Percentiles rank a stretch among this genome's conserved stretches.
These are phyloP conservation scores for Plasmodium falciparum DNA, from an alignment of 169 alveolate genomes.

Conservation along the genomic window DNA sequence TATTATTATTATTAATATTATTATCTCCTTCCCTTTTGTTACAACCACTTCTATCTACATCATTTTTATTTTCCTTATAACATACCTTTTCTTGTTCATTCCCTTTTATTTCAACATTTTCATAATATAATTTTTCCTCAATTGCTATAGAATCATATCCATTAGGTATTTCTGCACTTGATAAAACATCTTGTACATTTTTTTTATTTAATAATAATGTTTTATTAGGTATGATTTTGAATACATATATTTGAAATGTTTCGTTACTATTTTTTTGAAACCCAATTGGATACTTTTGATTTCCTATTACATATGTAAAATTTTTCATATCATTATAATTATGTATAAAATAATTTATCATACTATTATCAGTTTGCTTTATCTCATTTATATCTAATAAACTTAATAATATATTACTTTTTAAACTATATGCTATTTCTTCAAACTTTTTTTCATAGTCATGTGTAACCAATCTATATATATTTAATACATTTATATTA, in stretches of 20 bases:
- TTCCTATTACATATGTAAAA: conserved; percentile 28
- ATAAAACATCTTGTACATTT: conserved; percentile 4
- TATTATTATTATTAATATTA: background rate
- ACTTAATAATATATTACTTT: conserved; percentile 57
- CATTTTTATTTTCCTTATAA: background rate
- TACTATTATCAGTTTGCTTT: conserved; percentile 27
- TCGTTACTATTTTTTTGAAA: conserved; percentile 61
- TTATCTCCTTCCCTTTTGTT: background rate
- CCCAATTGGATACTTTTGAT: conserved; percentile 67
- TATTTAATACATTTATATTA: conserved; percentile 60
- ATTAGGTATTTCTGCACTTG: conserved; percentile 36
- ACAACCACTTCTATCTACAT: background rate
- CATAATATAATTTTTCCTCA: conserved; percentile 31
- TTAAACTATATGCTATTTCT: conserved; percentile 29
- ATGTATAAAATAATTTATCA: conserved; percentile 39
- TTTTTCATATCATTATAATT: conserved; percentile 49
- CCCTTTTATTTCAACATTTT: background rate
- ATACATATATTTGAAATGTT: conserved; percentile 39
- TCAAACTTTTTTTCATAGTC: conserved; percentile 58
- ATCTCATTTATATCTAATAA: conserved; percentile 48
- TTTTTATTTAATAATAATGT: conserved; percentile 59
- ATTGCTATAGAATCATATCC: conserved; percentile 70
- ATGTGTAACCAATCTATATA: conserved; percentile 21
- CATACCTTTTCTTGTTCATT: background rate
- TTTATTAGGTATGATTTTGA: conserved; percentile 53